Conservation (phyloP, 176 grass and related monocot species). For the Hordeum marinum region DNA sequence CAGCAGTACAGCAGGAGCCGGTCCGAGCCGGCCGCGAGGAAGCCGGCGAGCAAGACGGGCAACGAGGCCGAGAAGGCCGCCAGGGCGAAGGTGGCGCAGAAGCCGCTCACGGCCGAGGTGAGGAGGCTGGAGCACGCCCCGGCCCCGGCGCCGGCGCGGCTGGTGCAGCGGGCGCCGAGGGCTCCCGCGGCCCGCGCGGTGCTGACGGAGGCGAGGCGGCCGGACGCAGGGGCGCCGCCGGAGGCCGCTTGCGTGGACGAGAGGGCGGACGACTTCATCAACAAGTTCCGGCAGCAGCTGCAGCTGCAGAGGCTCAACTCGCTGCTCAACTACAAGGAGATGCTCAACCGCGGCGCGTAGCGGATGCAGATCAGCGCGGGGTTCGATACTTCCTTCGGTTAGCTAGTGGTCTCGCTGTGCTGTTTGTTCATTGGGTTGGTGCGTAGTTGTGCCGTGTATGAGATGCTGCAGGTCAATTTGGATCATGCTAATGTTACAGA, state of each 20-base stretch:
- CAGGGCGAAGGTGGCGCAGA: neutral
- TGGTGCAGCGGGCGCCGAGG: conserved; percentile 1
- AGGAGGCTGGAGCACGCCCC: conserved; percentile 22
- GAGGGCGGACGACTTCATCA: conserved; percentile 76
- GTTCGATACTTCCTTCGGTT: neutral
- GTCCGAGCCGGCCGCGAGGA: conserved; percentile 31
- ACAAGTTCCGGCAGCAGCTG: conserved; percentile 71
- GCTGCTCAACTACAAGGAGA: conserved; percentile 68
- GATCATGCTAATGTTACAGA: neutral
- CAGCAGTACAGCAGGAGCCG: conserved; percentile 35
- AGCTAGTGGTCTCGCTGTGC: neutral
- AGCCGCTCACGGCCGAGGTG: neutral
- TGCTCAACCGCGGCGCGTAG: conserved; percentile 56
- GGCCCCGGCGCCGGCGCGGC: neutral
- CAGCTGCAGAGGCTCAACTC: conserved; percentile 73
- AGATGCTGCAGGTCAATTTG: neutral
- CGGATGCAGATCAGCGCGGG: neutral
- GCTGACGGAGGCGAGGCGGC: neutral
- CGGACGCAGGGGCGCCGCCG: neutral
- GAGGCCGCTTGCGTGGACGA: conserved; percentile 40
- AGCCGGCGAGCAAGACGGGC: neutral
- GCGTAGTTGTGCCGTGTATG: neutral
- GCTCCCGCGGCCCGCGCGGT: neutral
- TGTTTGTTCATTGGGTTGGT: neutral
- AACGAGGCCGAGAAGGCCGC: neutral